A percentile compares a stretch with the other conserved stretches of the same genome.
Conservation (phyloP, 768 basidiomycete genomes). For the Boletus reticulatus region DNA sequence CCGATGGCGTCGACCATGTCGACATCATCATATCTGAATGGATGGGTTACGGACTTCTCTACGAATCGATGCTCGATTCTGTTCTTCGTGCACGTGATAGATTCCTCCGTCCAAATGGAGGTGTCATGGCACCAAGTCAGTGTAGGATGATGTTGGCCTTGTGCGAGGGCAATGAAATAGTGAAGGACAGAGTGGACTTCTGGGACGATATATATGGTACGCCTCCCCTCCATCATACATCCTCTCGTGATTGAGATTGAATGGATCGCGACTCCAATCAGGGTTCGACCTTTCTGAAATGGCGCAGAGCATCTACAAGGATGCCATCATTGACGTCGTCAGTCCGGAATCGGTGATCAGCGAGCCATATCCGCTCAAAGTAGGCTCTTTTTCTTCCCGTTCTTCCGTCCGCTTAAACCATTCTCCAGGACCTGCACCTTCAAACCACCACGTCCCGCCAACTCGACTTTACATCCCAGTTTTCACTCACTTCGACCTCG, state of each 20-base stretch:
- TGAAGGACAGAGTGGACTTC: conserved; percentile 81
- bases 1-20: conserved; percentile 69
- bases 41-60: conserved; percentile 93
- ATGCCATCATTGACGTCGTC: conserved; percentile 83
- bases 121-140: conserved; percentile 90
- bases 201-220: conserved; percentile 91
- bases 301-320: conserved; percentile 69
- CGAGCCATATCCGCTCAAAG: conserved; percentile 65
- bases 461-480: conserved; percentile 77
- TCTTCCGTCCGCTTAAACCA: neutral
- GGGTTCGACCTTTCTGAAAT: conserved; percentile 90
- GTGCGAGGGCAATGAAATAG: conserved; percentile 71
- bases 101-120: conserved; percentile 66
- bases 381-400: conserved; percentile 27
- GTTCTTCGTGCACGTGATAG: conserved; percentile 86
- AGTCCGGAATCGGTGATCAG: conserved; percentile 63
- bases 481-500: conserved; percentile 65
- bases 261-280: conserved; percentile 26
- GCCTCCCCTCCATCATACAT: conserved; percentile 13
- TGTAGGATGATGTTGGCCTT: conserved; percentile 82
- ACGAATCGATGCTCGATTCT: conserved; percentile 98
- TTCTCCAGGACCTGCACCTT: conserved; percentile 70
- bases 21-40: conserved; percentile 97
- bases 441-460: conserved; percentile 60
- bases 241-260: neutral